Conservation (phyloP, 2,329 filamentous ascomycete genomes). For the Mariannaea elegans region DNA sequence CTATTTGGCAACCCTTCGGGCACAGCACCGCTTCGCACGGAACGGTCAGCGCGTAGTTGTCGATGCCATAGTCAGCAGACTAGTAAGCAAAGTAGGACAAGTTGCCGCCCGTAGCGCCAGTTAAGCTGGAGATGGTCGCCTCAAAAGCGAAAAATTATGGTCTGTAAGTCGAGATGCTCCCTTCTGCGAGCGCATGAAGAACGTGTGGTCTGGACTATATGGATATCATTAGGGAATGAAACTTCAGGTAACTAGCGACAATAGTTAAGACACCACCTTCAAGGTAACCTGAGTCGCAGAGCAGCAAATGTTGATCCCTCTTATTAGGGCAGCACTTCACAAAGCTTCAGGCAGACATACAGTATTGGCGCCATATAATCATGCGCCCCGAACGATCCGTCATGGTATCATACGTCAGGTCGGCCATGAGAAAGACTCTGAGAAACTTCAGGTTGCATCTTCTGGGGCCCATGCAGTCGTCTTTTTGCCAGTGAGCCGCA, state of each 20-base stretch:
- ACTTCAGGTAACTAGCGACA: too few species aligned
- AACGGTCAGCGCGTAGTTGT: background rate
- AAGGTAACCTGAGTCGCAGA: slow-evolving; percentile 19
- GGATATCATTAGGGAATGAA: slow-evolving; percentile 7
- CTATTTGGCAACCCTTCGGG: slow-evolving; percentile 7
- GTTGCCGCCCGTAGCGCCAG: background rate
- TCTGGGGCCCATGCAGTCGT: background rate
- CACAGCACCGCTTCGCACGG: slow-evolving; percentile 12
- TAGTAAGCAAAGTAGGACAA: background rate
- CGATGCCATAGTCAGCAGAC: slow-evolving; percentile 4
- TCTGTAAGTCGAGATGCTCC: background rate
- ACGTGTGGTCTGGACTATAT: background rate
- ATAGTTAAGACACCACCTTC: slow-evolving; percentile 10
- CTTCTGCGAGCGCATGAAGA: background rate
- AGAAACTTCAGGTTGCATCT: slow-evolving; percentile 9
- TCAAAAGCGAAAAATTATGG: background rate
- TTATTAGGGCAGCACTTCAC: too few species aligned
- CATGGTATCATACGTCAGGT: slow-evolving; percentile 1
- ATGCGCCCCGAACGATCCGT: background rate
- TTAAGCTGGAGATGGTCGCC: background rate
- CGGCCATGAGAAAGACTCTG: background rate
- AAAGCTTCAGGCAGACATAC: too few species aligned
- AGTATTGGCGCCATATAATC: background rate
- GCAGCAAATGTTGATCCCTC: too few species aligned
- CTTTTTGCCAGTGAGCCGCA: background rate